Evolutionary conservation across 2,329 filamentous ascomycete species (phyloP).

Genomic region (Epichloe aotearoae): DNA sequence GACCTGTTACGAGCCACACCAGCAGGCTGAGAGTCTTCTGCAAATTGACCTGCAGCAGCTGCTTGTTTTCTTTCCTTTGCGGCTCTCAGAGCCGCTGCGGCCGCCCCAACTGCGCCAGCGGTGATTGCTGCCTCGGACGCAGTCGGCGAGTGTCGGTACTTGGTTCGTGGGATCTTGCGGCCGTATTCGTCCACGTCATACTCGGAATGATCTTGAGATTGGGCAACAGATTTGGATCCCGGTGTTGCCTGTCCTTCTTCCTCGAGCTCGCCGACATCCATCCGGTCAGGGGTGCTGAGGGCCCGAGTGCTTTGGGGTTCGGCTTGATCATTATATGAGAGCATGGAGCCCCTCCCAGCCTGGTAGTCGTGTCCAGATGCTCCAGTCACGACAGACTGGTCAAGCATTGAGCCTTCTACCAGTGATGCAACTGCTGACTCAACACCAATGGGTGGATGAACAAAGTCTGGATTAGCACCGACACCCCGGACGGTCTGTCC

Average conservation of each 20-base stretch:
- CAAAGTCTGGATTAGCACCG: constrained; percentile 61
- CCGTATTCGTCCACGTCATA: constrained; percentile 47
- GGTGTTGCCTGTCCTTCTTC: constrained; percentile 30
- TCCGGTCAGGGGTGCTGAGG: constrained; percentile 27
- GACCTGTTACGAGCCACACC: constrained; percentile 48
- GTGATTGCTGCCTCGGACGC: constrained; percentile 45
- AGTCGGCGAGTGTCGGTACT: constrained; percentile 37
- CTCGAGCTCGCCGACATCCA: constrained; percentile 23
- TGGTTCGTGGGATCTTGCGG: constrained; percentile 35
- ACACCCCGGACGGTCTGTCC: constrained; percentile 60
- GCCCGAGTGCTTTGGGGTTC: constrained; percentile 21
- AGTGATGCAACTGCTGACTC: constrained; percentile 88
- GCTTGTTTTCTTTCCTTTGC: constrained; percentile 33
- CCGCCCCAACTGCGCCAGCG: constrained; percentile 39
- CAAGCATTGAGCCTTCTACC: constrained; percentile 57
- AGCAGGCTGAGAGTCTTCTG: constrained; percentile 29
- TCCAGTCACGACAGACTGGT: constrained; percentile 55
- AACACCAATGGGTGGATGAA: constrained; percentile 58
- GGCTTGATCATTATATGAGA: constrained; percentile 21
- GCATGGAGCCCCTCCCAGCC: constrained; percentile 23
- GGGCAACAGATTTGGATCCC: constrained; percentile 22
- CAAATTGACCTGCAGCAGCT: constrained; percentile 18
- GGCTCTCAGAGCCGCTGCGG: constrained; percentile 37
- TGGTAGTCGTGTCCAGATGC: constrained; percentile 39
- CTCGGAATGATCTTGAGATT: constrained; percentile 36